Evolutionary conservation across 371 early-diverging fungal species (phyloP).

Genomic region (Mucor ambiguus): DNA sequence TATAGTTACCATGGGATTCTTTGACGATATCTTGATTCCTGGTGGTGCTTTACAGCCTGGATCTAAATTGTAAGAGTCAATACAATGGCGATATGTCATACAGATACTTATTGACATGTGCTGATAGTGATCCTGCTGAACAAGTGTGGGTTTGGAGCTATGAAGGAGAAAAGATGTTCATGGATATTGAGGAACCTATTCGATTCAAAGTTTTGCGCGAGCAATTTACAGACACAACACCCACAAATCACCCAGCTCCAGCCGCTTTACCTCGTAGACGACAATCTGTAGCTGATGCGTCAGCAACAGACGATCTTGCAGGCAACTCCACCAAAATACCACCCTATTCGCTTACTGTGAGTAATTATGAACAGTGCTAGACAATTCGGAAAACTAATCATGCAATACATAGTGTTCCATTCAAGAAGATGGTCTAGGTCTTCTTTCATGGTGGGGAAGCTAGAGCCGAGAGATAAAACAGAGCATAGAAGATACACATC

Average conservation of each 20-base stretch:
- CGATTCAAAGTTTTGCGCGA: conserved; percentile 79
- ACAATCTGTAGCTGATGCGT: conserved; percentile 50
- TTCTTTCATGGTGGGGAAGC: conserved; percentile 76
- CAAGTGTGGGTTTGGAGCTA: conserved; percentile 91
- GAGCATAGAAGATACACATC: neutral
- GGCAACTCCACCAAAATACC: conserved; percentile 64
- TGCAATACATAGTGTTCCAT: conserved; percentile 58
- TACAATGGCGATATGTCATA: no score
- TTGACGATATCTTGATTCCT: conserved; percentile 91
- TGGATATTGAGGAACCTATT: conserved; percentile 83
- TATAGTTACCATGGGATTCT: conserved; percentile 84
- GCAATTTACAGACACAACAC: conserved; percentile 79
- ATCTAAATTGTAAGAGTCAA: conserved; percentile 59
- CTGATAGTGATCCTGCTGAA: conserved; percentile 63
- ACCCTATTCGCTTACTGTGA: conserved; percentile 62
- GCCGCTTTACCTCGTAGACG: conserved; percentile 12
- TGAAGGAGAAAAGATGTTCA: conserved; percentile 80
- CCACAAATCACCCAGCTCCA: conserved; percentile 47
- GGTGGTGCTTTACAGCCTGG: conserved; percentile 61
- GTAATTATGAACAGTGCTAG: neutral
- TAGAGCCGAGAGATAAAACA: conserved; percentile 14
- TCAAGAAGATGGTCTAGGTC: conserved; percentile 74
- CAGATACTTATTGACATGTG: neutral
- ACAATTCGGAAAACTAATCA: neutral
- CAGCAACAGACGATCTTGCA: conserved; percentile 48